Evolutionary conservation across 495 filamentous ascomycete genomes (phyloP).

Genomic region (Glonium stellatum): DNA sequence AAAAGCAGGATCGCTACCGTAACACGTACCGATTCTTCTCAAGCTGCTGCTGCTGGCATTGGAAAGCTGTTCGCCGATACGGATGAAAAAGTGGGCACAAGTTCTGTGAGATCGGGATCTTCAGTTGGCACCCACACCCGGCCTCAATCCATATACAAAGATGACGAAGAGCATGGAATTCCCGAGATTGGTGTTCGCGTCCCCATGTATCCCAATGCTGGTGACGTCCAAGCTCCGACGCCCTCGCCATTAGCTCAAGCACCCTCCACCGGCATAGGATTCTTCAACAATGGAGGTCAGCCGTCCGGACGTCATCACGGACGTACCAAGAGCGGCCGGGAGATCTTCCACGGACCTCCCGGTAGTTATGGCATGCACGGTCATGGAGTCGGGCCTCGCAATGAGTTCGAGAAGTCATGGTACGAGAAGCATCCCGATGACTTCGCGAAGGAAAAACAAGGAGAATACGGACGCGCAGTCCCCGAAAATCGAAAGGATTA

Average conservation of each 20-base stretch:
- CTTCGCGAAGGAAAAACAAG: constrained; percentile 62
- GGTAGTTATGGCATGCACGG: constrained; percentile 84
- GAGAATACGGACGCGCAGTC: constrained; percentile 57
- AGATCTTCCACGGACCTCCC: constrained; percentile 54
- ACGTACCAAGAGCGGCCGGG: constrained; percentile 55
- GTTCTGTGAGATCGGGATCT: constrained; percentile 40
- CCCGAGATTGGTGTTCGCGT: constrained; percentile 85
- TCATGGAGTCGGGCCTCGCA: constrained; percentile 54
- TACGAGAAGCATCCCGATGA: constrained; percentile 84
- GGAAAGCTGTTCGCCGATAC: constrained; percentile 62
- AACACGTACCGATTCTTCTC: constrained; percentile 79
- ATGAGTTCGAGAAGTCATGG: constrained; percentile 76
- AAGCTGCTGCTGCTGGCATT: constrained; percentile 75
- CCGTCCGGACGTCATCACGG: constrained; percentile 51
- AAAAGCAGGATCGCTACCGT: constrained; percentile 73
- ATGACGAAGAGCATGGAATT: constrained; percentile 74
- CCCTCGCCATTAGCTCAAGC: constrained; percentile 58
- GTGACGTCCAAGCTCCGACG: constrained; percentile 94
- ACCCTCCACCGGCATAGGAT: constrained; percentile 49
- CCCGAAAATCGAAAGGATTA: constrained; percentile 66
- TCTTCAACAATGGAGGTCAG: constrained; percentile 45
- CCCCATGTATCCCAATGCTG: constrained; percentile 88
- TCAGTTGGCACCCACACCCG: constrained; percentile 43
- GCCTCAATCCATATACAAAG: constrained; percentile 43
- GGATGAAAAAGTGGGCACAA: constrained; percentile 32